phyloP scores from a whole-genome alignment of 805 yeast genomes.

The Saturnispora sanitii region DNA sequence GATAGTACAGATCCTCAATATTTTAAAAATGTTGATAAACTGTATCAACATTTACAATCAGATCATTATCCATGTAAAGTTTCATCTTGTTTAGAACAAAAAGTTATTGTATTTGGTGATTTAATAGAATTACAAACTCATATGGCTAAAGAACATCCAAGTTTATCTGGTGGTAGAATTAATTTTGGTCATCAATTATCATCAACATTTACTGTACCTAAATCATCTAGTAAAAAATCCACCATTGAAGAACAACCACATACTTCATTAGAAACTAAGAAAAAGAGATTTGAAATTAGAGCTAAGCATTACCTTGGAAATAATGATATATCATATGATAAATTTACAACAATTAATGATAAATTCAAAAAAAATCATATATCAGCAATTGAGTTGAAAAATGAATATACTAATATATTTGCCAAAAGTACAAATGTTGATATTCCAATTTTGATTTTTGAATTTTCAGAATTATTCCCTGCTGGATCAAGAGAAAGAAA shows the following conservation, averaged over 20 bases:
- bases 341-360: slow-evolving; percentile 41
- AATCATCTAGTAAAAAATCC: slow-evolving; percentile 6
- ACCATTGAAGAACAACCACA: slow-evolving; percentile 13
- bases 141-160: slow-evolving; percentile 64
- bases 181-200: slow-evolving; percentile 35
- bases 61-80: slow-evolving; percentile 74
- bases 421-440: slow-evolving; percentile 33
- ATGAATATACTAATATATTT: slow-evolving; percentile 42
- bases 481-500: slow-evolving; percentile 34
- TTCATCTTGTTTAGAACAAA: slow-evolving; percentile 71
- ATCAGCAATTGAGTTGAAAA: slow-evolving; percentile 38
- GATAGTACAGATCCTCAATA: slow-evolving; percentile 58
- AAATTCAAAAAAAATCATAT: slow-evolving; percentile 37
- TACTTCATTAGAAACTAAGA: slow-evolving; percentile 40
- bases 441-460: slow-evolving; percentile 46
- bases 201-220: slow-evolving; percentile 22
- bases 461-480: slow-evolving; percentile 49
- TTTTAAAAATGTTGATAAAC: slow-evolving; percentile 64
- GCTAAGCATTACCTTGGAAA: slow-evolving; percentile 71
- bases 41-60: slow-evolving; percentile 63
- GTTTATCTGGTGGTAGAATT: slow-evolving; percentile 34
- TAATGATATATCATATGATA: slow-evolving; percentile 34
- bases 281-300: slow-evolving; percentile 65
- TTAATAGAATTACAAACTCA: slow-evolving; percentile 83
- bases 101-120: slow-evolving; percentile 85